phyloP scores from a whole-genome alignment of 2,329 filamentous ascomycete genomes.

The Fusarium sp. region DNA sequence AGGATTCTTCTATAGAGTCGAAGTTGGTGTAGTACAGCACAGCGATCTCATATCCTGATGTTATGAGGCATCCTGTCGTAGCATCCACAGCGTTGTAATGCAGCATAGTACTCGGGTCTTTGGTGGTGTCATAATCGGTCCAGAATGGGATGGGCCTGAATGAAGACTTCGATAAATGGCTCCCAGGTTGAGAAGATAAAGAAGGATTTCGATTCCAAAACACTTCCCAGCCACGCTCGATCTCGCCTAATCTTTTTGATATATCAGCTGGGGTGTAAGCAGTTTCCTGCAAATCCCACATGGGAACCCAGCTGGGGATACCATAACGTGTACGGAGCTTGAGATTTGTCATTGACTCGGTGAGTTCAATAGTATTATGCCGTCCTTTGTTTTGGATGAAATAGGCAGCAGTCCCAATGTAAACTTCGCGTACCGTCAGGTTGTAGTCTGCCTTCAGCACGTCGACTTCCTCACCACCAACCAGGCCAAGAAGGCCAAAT shows the following conservation, averaged over 20 bases:
- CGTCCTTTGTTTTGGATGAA: slow-evolving; percentile 3
- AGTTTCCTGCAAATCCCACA: slow-evolving; percentile 23
- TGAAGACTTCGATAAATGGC: background rate
- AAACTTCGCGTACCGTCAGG: slow-evolving; percentile 32
- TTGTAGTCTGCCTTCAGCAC: slow-evolving; percentile 21
- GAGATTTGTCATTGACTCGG: slow-evolving; percentile 3
- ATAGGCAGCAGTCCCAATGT: slow-evolving; percentile 29
- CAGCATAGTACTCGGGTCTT: background rate
- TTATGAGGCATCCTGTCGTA: slow-evolving; percentile 16
- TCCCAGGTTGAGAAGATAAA: background rate
- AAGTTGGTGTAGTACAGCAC: background rate
- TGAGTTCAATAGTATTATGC: slow-evolving; percentile 8
- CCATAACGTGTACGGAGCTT: slow-evolving; percentile 18
- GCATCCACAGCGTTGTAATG: slow-evolving; percentile 6
- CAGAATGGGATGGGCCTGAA: background rate
- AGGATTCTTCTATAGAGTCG: background rate
- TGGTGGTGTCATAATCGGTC: background rate
- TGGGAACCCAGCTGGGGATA: slow-evolving; percentile 32
- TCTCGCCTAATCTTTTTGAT: slow-evolving; percentile 1
- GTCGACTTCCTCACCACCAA: slow-evolving; percentile 2
- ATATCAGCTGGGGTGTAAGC: slow-evolving; percentile 4
- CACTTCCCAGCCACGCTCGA: background rate
- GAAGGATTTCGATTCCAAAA: background rate
- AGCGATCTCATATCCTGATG: slow-evolving; percentile 16
- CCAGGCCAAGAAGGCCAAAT: slow-evolving; percentile 28